Percentiles rank a stretch among this genome's conserved stretches.
phyloP scores from a whole-genome alignment of 768 basidiomycete genomes.

The Leucosporidium creatinivorum region DNA sequence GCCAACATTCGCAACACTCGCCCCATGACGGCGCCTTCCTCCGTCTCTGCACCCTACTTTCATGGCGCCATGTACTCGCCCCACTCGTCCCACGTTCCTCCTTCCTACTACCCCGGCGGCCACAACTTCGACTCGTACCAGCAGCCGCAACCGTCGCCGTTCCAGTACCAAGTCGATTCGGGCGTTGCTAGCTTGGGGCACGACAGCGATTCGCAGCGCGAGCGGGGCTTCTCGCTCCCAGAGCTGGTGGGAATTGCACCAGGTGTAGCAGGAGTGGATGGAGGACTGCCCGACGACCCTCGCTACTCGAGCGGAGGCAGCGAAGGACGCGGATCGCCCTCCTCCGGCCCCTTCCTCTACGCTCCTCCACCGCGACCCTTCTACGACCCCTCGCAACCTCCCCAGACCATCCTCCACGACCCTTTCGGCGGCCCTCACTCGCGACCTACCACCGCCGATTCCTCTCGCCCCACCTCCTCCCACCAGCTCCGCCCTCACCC shows the following conservation, averaged over 20 bases:
- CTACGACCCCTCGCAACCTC: neutral
- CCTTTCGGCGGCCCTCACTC: neutral
- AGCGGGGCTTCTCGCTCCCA: conserved; percentile 9
- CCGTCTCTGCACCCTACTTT: conserved; percentile 14
- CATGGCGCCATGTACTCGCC: neutral
- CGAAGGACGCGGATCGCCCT: neutral
- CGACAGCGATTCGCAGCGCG: neutral
- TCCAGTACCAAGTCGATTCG: conserved; percentile 19
- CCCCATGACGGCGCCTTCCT: conserved; percentile 31
- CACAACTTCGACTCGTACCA: conserved; percentile 2
- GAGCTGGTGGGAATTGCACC: neutral
- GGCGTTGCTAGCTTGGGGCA: neutral
- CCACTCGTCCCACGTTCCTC: conserved; percentile 11
- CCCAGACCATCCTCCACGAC: neutral
- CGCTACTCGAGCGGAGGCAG: neutral
- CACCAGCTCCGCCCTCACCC: neutral
- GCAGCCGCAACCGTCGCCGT: neutral
- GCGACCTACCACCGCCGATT: conserved; percentile 15
- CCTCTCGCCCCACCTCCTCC: neutral
- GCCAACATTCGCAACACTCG: conserved; percentile 32
- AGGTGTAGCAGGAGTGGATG: neutral
- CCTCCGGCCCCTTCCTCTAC: conserved; percentile 22
- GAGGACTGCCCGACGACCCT: neutral
- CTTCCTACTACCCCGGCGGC: conserved; percentile 22
- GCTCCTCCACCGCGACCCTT: conserved; percentile 3